These are phyloP conservation scores for Linnemannia zychae DNA, from an alignment of 192 early-diverging fungal genomes.

Conservation along the genomic window DNA sequence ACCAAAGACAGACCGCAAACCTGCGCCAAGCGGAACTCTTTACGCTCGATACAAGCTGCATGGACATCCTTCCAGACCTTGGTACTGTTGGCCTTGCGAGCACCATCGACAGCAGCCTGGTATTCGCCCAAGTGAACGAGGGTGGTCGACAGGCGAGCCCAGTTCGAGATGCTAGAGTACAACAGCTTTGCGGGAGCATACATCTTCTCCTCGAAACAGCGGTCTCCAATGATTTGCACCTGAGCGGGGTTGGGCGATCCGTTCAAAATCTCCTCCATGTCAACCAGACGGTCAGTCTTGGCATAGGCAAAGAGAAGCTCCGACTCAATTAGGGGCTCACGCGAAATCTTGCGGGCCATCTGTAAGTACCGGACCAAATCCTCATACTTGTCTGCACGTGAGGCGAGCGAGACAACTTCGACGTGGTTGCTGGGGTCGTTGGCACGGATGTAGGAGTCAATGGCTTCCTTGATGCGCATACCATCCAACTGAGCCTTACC, in stretches of 20 bases:
- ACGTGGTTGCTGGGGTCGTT: slow-evolving; percentile 90
- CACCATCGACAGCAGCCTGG: slow-evolving; percentile 97
- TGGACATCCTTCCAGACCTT: slow-evolving; percentile 99
- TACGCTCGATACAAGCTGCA: slow-evolving; percentile 93
- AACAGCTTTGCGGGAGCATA: slow-evolving; percentile 95
- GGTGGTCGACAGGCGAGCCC: slow-evolving; percentile 96
- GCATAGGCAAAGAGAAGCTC: slow-evolving; percentile 97
- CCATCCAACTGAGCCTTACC: slow-evolving; percentile 95
- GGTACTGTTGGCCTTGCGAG: slow-evolving; percentile 97
- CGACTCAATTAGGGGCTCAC: slow-evolving; percentile 96
- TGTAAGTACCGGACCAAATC: slow-evolving; percentile 95
- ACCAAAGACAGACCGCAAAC: slow-evolving; percentile 98
- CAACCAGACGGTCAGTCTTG: slow-evolving; percentile 91
- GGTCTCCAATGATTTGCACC: slow-evolving; percentile 93
- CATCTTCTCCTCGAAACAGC: slow-evolving; percentile 93
- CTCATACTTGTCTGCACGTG: slow-evolving; percentile 90
- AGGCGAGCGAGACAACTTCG: slow-evolving; percentile 89
- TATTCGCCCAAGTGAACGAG: slow-evolving; percentile 96
- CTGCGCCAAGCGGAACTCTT: slow-evolving; percentile 97
- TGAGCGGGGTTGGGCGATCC: slow-evolving; percentile 92
- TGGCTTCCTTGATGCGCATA: slow-evolving; percentile 93
- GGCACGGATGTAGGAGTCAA: slow-evolving; percentile 98
- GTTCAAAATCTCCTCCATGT: slow-evolving; percentile 95
- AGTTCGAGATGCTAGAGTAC: slow-evolving; percentile 97
- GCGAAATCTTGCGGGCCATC: slow-evolving; percentile 95